Evolutionary conservation across 2,329 filamentous ascomycete species (phyloP).

Genomic region (Chalara sp.): DNA sequence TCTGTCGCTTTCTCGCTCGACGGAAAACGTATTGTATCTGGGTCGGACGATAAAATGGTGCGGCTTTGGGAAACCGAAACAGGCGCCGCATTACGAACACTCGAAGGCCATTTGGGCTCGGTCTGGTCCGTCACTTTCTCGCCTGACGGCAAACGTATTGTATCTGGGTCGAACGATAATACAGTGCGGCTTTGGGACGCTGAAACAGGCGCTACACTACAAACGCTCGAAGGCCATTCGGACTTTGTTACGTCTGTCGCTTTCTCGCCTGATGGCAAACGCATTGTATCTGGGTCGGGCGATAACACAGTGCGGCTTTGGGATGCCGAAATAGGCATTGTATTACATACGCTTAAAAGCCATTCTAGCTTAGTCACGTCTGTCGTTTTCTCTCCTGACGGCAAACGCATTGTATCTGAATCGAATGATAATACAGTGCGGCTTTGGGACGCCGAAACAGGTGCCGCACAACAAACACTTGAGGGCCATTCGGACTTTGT

Average conservation of each 20-base stretch:
- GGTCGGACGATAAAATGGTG: background rate
- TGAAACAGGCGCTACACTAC: background rate
- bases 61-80: background rate
- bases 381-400: too few species aligned
- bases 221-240: background rate
- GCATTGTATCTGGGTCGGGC: background rate
- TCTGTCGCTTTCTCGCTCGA: background rate
- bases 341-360: background rate
- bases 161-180: too few species aligned
- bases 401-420: too few species aligned
- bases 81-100: background rate
- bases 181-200: too few species aligned
- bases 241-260: background rate
- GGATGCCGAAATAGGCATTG: too few species aligned
- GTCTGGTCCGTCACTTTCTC: too few species aligned
- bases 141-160: too few species aligned
- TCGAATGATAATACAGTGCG: too few species aligned
- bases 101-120: background rate
- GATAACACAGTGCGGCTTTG: background rate
- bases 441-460: too few species aligned
- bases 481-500: too few species aligned
- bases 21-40: background rate
- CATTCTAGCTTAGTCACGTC: too few species aligned
- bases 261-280: background rate
- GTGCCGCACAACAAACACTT: background rate